phyloP scores from a whole-genome alignment of 352 stramenopile species.

The Phytophthora multivora region DNA sequence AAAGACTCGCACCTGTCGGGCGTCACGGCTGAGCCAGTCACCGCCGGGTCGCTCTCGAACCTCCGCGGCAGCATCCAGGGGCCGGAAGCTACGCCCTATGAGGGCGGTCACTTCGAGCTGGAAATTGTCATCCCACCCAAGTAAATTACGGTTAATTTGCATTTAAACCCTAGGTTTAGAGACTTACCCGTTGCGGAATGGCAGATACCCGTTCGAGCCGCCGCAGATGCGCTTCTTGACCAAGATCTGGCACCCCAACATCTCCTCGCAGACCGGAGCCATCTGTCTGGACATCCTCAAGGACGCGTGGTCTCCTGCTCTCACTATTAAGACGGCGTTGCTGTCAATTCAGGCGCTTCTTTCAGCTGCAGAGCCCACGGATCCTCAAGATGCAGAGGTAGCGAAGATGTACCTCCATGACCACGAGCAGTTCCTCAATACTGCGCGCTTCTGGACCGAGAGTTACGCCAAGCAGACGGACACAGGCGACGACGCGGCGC shows the following conservation, averaged over 20 bases:
- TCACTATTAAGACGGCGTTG: constrained; percentile 98
- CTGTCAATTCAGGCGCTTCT: constrained; percentile 96
- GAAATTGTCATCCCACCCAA: constrained; percentile 95
- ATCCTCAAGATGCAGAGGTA: constrained; percentile 95
- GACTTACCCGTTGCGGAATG: background rate
- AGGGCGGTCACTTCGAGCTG: constrained; percentile 89
- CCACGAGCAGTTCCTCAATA: constrained; percentile 92
- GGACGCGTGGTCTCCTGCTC: constrained; percentile 95
- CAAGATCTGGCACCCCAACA: constrained; percentile 98
- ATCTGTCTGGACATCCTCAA: constrained; percentile 99
- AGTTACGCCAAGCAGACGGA: constrained; percentile 90
- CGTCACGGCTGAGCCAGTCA: constrained; percentile 62
- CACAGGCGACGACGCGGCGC: constrained; percentile 54
- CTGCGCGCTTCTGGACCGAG: constrained; percentile 96
- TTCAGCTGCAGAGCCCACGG: constrained; percentile 92
- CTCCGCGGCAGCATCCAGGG: constrained; percentile 69
- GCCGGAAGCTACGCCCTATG: constrained; percentile 85
- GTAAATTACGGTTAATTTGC: constrained; percentile 40
- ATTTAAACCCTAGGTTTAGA: background rate
- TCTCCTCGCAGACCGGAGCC: constrained; percentile 96
- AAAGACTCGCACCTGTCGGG: constrained; percentile 82
- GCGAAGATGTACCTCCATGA: constrained; percentile 96
- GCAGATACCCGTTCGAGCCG: constrained; percentile 94
- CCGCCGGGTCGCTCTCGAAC: constrained; percentile 33
- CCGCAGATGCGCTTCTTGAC: constrained; percentile 94